Evolutionary conservation across 257 asterid genomes (phyloP), one percentile per base, ranked within the genome.

Genomic region (Penstemon barbatus): DNA sequence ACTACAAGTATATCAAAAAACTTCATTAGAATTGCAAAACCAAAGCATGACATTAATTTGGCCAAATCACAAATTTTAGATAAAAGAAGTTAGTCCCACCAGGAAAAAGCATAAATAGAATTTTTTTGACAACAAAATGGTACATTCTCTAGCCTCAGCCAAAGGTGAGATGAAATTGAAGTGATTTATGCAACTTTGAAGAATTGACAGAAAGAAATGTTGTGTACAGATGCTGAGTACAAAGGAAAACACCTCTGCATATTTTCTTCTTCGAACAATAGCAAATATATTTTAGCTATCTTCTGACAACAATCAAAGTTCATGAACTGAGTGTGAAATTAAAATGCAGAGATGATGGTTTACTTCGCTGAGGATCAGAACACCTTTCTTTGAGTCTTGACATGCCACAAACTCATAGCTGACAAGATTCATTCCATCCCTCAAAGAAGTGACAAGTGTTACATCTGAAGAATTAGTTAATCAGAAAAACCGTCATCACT

Each of bases 371-470:
- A 90, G 98, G 76, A 92, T 88, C 76, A 92, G 97, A 63, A 92
- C 98, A 66, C 98, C 98, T 70, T 76, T 88, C 75, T 83, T 92
- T 52, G 92, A 81, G 71, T 84, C 96, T 80, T 93, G 99, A 74
- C 97, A 90, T 13, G 99, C 96, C 80, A 93, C 99, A 75, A 87
- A 93, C 88, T 93, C 99, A 79, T 93, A 91, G 86, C 99, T 93
- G 70, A 93, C 99, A 3, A 93, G 99, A 76, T 93, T 93, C 99
- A 93, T 93, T 69, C 99, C 99, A 76, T 93, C 99, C 71, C 97
- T 80, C 87, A 93, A 77, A 63, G 99, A 93, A 18, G 97, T 93
- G 74, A 93, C 96, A 66, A 93, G 94, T 62, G 99, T 96, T 71
- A 93, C 83, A 78, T 93, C 99, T 93, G 94, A 75, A 57, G 65